Evolutionary conservation across 2,329 filamentous ascomycete genomes (phyloP).

Genomic region (Hymenoscyphus occultus): DNA sequence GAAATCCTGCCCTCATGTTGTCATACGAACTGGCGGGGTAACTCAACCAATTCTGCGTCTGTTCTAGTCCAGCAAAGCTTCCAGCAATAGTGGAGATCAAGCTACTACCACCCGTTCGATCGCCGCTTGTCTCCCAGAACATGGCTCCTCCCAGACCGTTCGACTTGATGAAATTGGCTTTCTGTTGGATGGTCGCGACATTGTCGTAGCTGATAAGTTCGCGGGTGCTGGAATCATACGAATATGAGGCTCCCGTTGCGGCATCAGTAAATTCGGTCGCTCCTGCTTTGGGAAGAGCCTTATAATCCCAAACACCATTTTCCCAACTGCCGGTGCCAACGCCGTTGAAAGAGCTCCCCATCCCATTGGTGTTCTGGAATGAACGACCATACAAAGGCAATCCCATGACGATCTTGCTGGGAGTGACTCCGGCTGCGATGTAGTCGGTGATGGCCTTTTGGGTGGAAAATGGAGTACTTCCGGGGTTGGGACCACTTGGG

Average conservation of each 20-base stretch:
- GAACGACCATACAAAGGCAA: conserved; percentile 78
- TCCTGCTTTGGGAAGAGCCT: conserved; percentile 63
- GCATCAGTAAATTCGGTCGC: conserved; percentile 57
- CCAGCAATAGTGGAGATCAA: conserved; percentile 52
- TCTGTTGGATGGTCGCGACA: conserved; percentile 55
- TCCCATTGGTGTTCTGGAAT: conserved; percentile 64
- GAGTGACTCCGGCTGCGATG: conserved; percentile 56
- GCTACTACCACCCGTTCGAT: conserved; percentile 57
- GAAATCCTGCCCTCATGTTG: conserved; percentile 47
- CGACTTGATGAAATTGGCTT: conserved; percentile 62
- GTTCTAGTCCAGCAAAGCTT: conserved; percentile 44
- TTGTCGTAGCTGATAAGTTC: conserved; percentile 74
- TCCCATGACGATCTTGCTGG: conserved; percentile 69
- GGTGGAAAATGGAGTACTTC: conserved; percentile 67
- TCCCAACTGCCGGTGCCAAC: conserved; percentile 70
- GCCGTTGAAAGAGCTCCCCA: conserved; percentile 61
- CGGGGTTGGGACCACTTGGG: conserved; percentile 49
- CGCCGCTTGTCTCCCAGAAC: conserved; percentile 81
- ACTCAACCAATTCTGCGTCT: conserved; percentile 47
- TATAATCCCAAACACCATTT: conserved; percentile 76
- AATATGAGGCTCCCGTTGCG: conserved; percentile 62
- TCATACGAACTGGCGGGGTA: conserved; percentile 55
- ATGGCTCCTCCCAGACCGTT: conserved; percentile 70
- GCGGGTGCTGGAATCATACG: conserved; percentile 58
- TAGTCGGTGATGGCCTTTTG: conserved; percentile 65